phyloP scores from a whole-genome alignment of 1,284 basidiomycete species.

The Spongiforma sp. region DNA sequence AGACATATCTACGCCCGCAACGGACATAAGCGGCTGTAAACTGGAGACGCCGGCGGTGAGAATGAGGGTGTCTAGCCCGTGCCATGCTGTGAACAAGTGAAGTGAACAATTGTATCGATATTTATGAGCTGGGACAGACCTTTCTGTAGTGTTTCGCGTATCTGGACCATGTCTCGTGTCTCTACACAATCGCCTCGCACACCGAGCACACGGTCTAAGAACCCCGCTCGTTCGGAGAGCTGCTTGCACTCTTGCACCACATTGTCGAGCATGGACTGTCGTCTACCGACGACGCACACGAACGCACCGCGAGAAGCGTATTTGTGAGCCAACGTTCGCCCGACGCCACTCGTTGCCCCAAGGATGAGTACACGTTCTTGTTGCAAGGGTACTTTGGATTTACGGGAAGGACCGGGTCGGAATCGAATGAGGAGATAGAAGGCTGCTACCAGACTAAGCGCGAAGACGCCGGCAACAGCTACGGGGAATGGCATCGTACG shows the following conservation, averaged over 20 bases:
- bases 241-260: constrained; percentile 68
- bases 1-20: constrained; percentile 64
- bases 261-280: constrained; percentile 58
- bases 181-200: constrained; percentile 69
- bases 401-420: constrained; percentile 12
- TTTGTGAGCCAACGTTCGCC: constrained; percentile 70
- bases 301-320: constrained; percentile 80
- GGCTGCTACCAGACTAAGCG: constrained; percentile 18
- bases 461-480: constrained; percentile 16
- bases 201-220: constrained; percentile 44
- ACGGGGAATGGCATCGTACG: too few relatives aligned
- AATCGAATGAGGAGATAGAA: constrained; percentile 22
- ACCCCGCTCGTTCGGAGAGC: constrained; percentile 21
- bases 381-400: constrained; percentile 13
- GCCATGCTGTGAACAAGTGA: constrained; percentile 64
- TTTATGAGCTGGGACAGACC: constrained; percentile 43
- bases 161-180: constrained; percentile 68
- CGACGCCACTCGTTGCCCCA: constrained; percentile 87
- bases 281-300: constrained; percentile 80
- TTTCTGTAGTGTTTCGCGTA: constrained; percentile 60
- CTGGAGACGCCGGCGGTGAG: constrained; percentile 89
- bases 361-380: constrained; percentile 80
- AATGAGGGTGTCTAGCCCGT: constrained; percentile 83
- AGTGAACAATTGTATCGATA: too few relatives aligned
- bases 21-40: constrained; percentile 75